Evolutionary conservation across 495 filamentous ascomycete genomes (phyloP).

Genomic region (Cercophora samala): DNA sequence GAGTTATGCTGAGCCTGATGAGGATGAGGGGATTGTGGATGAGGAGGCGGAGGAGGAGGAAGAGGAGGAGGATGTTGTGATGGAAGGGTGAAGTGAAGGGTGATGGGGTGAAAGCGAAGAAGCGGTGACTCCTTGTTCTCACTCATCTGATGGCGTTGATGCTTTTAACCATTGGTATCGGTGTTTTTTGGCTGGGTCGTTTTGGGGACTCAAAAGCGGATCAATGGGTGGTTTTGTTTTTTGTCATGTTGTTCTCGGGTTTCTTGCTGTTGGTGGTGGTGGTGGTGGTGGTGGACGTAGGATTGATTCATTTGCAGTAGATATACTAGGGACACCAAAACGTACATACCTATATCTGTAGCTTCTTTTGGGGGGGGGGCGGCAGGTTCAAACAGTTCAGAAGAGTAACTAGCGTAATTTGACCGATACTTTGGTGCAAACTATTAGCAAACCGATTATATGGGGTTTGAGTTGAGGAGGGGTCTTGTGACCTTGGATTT

Average conservation of each 20-base stretch:
- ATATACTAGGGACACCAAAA: not conserved
- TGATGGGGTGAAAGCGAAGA: not conserved
- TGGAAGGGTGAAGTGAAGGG: not conserved
- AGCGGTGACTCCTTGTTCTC: not conserved
- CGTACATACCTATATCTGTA: not conserved
- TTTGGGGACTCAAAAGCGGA: too few species aligned
- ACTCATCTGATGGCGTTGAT: not conserved
- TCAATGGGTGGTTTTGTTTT: too few species aligned
- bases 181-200: too few species aligned
- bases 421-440: not conserved
- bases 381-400: too few species aligned
- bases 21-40: constrained; percentile 22
- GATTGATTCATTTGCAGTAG: not conserved
- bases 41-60: constrained; percentile 14
- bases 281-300: not conserved
- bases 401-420: not conserved
- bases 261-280: not conserved
- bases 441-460: not conserved
- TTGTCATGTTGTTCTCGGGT: not conserved
- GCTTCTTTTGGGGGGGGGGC: not conserved
- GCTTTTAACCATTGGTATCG: too few species aligned
- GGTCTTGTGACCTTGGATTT: not conserved
- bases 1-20: constrained; percentile 41
- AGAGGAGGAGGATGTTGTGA: not conserved
- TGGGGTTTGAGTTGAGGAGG: not conserved